phyloP scores from a whole-genome alignment of 177 flowering plant species.

The Vitis hybrid region DNA sequence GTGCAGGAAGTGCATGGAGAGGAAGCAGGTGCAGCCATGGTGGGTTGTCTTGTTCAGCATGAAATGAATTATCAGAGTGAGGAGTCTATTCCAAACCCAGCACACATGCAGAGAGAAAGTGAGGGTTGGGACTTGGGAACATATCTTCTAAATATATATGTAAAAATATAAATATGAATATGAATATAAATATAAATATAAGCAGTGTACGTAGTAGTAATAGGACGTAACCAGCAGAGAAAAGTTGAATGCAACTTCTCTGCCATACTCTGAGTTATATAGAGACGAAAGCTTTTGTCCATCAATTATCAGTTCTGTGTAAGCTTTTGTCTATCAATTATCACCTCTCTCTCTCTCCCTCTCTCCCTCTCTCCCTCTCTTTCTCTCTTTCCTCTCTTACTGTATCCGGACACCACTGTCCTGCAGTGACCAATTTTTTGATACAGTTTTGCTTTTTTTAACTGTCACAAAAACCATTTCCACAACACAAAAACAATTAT shows the following conservation, averaged over 20 bases:
- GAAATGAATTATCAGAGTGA: not conserved
- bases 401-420: not conserved
- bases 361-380: not conserved
- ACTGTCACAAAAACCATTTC: constrained; percentile 9
- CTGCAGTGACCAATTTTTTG: constrained; percentile 7
- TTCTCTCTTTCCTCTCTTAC: too few species aligned
- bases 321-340: constrained; percentile 22
- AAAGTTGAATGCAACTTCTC: constrained; percentile 6
- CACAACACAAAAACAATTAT: too few species aligned
- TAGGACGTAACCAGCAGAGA: too few species aligned
- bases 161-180: too few species aligned
- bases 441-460: constrained; percentile 8
- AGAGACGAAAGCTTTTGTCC: not conserved
- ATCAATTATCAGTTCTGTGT: constrained; percentile 1
- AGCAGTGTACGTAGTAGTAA: too few species aligned
- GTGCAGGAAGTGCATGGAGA: too few species aligned
- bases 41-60: too few species aligned
- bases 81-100: constrained; percentile 18
- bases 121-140: too few species aligned
- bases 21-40: too few species aligned
- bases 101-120: not conserved
- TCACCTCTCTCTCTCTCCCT: constrained; percentile 1
- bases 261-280: constrained; percentile 3
- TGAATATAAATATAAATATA: too few species aligned
- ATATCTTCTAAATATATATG: too few species aligned